Conservation (phyloP, 805 yeast genomes). For the Candida endomychidarum region DNA sequence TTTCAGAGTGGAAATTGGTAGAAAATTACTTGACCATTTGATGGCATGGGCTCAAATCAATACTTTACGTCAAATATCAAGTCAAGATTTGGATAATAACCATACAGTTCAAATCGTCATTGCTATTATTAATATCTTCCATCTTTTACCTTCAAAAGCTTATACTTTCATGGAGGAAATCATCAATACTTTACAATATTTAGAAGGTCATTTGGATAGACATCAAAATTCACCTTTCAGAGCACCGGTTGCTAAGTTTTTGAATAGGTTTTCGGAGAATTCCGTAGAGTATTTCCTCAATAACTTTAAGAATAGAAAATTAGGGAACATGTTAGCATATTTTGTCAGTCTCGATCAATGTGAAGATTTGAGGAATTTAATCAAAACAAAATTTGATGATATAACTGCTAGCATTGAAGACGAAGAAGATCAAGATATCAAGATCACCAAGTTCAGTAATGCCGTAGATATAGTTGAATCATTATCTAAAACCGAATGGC, state of each 20-base stretch:
- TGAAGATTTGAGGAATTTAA: slow-evolving; percentile 53
- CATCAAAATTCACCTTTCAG: slow-evolving; percentile 88
- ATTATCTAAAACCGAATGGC: slow-evolving; percentile 57
- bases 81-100: slow-evolving; percentile 76
- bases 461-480: slow-evolving; percentile 64
- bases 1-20: slow-evolving; percentile 95
- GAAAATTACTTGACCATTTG: slow-evolving; percentile 86
- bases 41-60: slow-evolving; percentile 94
- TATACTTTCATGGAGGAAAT: slow-evolving; percentile 88
- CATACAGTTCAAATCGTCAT: slow-evolving; percentile 83
- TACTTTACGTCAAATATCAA: slow-evolving; percentile 70
- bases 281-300: slow-evolving; percentile 68
- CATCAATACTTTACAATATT: slow-evolving; percentile 66
- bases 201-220: slow-evolving; percentile 83
- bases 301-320: slow-evolving; percentile 61
- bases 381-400: slow-evolving; percentile 51
- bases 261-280: slow-evolving; percentile 79
- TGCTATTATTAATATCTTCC: slow-evolving; percentile 88
- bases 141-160: slow-evolving; percentile 88
- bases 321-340: slow-evolving; percentile 66
- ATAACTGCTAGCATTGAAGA: slow-evolving; percentile 49
- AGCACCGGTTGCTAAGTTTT: slow-evolving; percentile 81
- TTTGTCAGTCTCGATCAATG: slow-evolving; percentile 59
- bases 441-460: slow-evolving; percentile 69
- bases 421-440: slow-evolving; percentile 52